Evolutionary conservation across 306 rosid genomes (phyloP).

Genomic region (Trichosanthes truncata): DNA sequence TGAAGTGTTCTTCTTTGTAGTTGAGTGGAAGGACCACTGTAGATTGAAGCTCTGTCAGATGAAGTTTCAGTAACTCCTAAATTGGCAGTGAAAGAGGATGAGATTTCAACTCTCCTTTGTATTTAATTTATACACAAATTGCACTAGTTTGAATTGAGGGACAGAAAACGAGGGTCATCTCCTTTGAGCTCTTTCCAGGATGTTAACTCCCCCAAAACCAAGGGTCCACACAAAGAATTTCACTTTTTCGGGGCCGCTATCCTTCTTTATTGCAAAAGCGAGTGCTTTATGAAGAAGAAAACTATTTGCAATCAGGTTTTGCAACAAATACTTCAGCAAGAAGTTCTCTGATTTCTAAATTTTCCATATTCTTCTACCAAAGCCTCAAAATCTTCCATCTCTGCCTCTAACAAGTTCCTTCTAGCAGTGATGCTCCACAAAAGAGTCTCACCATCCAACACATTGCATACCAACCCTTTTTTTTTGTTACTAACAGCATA

Average conservation of each 20-base stretch:
- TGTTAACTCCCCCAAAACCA: neutral
- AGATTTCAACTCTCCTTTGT: neutral
- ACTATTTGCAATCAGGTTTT: neutral
- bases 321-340: neutral
- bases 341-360: neutral
- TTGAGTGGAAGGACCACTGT: neutral
- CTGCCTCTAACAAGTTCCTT: neutral
- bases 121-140: neutral
- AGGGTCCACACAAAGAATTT: neutral
- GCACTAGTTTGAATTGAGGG: neutral
- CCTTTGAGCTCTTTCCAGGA: neutral
- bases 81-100: neutral
- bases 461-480: neutral
- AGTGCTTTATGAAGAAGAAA: neutral
- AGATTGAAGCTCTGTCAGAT: neutral
- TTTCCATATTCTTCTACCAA: neutral
- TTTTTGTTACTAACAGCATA: neutral
- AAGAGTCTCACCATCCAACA: neutral
- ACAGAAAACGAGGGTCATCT: neutral
- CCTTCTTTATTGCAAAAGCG: neutral
- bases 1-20: neutral
- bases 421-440: neutral
- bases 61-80: neutral
- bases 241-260: neutral
- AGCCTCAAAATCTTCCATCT: neutral